Percentiles rank a stretch among this genome's conserved stretches.
phyloP scores from a whole-genome alignment of 768 basidiomycete genomes.

The Crepidotus variabilis region DNA sequence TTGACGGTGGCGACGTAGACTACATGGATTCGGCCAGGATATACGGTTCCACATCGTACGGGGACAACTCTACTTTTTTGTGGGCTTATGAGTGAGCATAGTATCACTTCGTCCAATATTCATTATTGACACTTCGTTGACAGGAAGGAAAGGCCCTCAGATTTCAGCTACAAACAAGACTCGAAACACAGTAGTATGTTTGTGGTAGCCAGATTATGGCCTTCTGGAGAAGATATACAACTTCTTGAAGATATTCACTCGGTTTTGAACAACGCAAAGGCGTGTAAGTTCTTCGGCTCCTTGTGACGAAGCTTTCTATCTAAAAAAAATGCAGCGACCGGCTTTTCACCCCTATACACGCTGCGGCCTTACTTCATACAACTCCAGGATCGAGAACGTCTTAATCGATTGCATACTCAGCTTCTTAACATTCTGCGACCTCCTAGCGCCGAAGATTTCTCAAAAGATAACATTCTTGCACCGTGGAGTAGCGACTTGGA shows the following conservation, averaged over 20 bases:
- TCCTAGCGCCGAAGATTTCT: constrained; percentile 27
- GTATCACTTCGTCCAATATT: neutral
- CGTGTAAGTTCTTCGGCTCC: constrained; percentile 21
- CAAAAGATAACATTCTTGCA: constrained; percentile 26
- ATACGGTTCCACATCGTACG: constrained; percentile 58
- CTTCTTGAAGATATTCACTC: constrained; percentile 29
- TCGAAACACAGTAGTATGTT: constrained; percentile 56
- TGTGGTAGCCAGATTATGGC: constrained; percentile 55
- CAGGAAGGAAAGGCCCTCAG: constrained; percentile 59
- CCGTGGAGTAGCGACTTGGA: constrained; percentile 20
- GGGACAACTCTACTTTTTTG: constrained; percentile 45
- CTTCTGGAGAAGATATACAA: constrained; percentile 27
- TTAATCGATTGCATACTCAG: constrained; percentile 14
- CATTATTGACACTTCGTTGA: neutral
- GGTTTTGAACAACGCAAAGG: constrained; percentile 25
- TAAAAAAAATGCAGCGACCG: constrained; percentile 24
- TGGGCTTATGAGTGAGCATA: constrained; percentile 76
- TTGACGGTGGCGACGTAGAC: constrained; percentile 38
- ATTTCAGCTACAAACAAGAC: constrained; percentile 67
- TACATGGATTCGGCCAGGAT: constrained; percentile 54
- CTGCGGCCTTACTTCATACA: constrained; percentile 51
- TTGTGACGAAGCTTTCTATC: neutral
- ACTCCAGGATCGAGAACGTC: constrained; percentile 29
- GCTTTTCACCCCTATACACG: constrained; percentile 43
- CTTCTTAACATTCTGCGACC: constrained; percentile 43